Evolutionary conservation across 2,329 filamentous ascomycete species (phyloP), one percentile per base, ranked within the genome.

Genomic region (Verticillium alfalfae): DNA sequence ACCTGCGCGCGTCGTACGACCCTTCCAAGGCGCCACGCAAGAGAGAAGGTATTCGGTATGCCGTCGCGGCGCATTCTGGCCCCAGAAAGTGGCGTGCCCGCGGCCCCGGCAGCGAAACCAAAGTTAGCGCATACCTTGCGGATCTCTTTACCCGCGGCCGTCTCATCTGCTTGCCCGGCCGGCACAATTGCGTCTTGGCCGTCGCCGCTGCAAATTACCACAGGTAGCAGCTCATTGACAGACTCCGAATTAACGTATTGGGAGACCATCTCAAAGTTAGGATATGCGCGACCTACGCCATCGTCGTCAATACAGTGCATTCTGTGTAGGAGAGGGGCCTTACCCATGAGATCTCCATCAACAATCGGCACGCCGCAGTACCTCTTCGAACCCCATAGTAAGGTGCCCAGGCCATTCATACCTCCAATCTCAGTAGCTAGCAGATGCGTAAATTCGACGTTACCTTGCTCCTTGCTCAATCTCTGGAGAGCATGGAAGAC

Each of bases 11-110:
- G 72, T 5, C 76, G 78, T 34, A 84, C 79, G 45, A 76, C 78
- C 0, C 82, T 77, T 0, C 83, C 82, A n/a, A 85, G 79, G 18
- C 74, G 70, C 77, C 73, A 79, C 1, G 72, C 74, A 2, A 77
- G 70, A 3, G 75, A 78, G 12, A 72, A 63, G 0, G 72, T 76
- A 56, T 76, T 74, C 12, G 71, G 68, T 2, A 78, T 70, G 31
- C 71, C 74, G 56, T 68, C 72, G 12, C 67, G 63, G 34, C 70
- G 69, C 31, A 75, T 70, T 26, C 73, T 70, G n/a, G 69, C 63
- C 9, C 71, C 70, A 13, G 67, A 72, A 5, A 73, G 68, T 0
- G 74, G 72, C 2, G 67, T 67, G 8, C 70, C 68, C 9, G 75
- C 72, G 37, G 73, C 69, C 5, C 74, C 73, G 38, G 73, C 73